These are phyloP conservation scores for Trichosporon asahii DNA, from an alignment of 1,284 basidiomycete species.

Conservation along the genomic window DNA sequence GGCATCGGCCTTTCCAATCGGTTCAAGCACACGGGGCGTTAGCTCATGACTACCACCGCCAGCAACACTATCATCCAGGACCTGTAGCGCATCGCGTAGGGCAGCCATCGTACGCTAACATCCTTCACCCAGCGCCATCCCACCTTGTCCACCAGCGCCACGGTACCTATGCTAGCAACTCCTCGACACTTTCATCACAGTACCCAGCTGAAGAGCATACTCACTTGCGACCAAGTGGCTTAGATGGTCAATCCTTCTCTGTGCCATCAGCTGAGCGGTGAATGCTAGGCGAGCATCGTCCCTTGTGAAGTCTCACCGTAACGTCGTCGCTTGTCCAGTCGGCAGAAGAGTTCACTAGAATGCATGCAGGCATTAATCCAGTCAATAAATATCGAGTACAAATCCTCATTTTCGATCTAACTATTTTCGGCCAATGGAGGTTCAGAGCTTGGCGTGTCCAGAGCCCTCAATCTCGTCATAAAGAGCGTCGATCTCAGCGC, in stretches of 20 bases:
- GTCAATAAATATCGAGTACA: not conserved
- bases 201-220: too few relatives aligned
- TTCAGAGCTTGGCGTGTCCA: slow-evolving; percentile 22
- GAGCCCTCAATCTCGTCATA: slow-evolving; percentile 40
- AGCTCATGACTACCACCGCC: not conserved
- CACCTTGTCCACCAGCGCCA: not conserved
- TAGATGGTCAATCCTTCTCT: not conserved
- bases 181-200: too few relatives aligned
- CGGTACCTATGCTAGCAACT: not conserved
- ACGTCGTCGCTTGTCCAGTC: too few relatives aligned
- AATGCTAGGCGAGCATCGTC: not conserved
- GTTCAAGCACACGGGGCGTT: not conserved
- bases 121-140: not conserved
- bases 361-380: not conserved
- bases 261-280: not conserved
- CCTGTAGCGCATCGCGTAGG: not conserved
- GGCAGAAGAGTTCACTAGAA: not conserved
- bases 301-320: too few relatives aligned
- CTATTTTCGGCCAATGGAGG: not conserved
- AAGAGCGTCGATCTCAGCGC: slow-evolving; percentile 43
- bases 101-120: not conserved
- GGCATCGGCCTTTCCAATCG: not conserved
- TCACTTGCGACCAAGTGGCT: not conserved
- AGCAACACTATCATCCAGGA: not conserved
- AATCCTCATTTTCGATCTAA: not conserved